phyloP scores from a whole-genome alignment of 305 asterid genomes.

The Solanum hybrid region DNA sequence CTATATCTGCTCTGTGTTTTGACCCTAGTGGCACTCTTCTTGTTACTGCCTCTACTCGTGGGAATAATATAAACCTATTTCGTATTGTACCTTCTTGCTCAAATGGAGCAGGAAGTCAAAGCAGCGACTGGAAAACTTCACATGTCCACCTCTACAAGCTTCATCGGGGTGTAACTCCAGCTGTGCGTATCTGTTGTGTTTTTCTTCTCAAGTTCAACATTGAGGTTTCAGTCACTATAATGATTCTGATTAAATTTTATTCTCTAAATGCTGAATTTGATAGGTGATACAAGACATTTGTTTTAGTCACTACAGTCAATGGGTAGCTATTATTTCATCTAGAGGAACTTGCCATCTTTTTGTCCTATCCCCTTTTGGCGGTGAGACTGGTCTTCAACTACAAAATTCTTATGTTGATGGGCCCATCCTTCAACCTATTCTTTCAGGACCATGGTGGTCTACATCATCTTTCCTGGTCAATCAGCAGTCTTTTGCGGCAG shows the following conservation, averaged over 20 bases:
- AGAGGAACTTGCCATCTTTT: slow-evolving; percentile 94
- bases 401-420: slow-evolving; percentile 42
- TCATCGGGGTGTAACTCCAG: slow-evolving; percentile 87
- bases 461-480: slow-evolving; percentile 53
- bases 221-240: not conserved
- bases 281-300: slow-evolving; percentile 96
- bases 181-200: slow-evolving; percentile 46
- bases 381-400: slow-evolving; percentile 55
- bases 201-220: slow-evolving; percentile 2
- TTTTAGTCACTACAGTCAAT: slow-evolving; percentile 80
- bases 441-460: slow-evolving; percentile 84
- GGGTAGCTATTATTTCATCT: slow-evolving; percentile 86
- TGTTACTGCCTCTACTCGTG: slow-evolving; percentile 39
- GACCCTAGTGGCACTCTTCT: slow-evolving; percentile 47
- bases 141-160: slow-evolving; percentile 91
- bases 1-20: slow-evolving; percentile 38
- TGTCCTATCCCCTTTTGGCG: slow-evolving; percentile 83
- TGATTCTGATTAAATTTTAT: not conserved
- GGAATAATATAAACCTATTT: slow-evolving; percentile 41
- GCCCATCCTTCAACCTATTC: slow-evolving; percentile 39
- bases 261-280: slow-evolving; percentile 2
- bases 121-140: slow-evolving; percentile 63
- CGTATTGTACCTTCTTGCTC: slow-evolving; percentile 32
- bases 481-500: slow-evolving; percentile 47
- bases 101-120: slow-evolving; percentile 42